Base-by-base conservation (phyloP, 1,139 yeast genomes). In the Candida sp. region DNA sequence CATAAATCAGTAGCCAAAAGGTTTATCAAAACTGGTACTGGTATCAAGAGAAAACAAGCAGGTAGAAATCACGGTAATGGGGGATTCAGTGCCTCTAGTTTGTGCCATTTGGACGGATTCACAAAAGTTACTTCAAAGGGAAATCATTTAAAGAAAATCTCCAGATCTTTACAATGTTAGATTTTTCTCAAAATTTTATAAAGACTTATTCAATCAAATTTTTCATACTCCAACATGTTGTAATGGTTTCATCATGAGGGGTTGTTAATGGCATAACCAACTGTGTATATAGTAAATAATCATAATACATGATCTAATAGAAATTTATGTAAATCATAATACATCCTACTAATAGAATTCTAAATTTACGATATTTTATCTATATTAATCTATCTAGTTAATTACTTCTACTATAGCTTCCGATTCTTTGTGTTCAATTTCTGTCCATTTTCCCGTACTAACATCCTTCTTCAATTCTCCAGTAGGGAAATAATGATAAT, bases 1-100 rank as follows among this genome's bases (percentile, higher is more conserved):
- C 87, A 84, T 57, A 79, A 84, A 56, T 83, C 89, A 5, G 86
- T 95, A 7, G 90, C 91, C 40, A 87, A 86, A 61, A 77, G 96
- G 65, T 85, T 91, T 81, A 78, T 87, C 62, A 83, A 81, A 54
- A 82, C 85, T n/a, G 75, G 75, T 3, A 59, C 61, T 39, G 74
- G 73, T 29, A 61, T 61, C 56, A 76, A 75, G 57, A 70, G 83
- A 58, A 88, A 88, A 46, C 84, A 82, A 55, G 87, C 95, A 21
- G 95, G 96, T 8, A 80, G 96, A 67, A 87, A 87, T 55, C 98
- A 90, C 63, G 97, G 98, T 40, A 90, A 89, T 57, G 89, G 91
- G 4, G 93, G 96, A 22, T 90, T 95, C 84, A 79, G 91, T 40
- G 68, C 80, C 38, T 75, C 82, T 45, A 73, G 83, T 5, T 67